Evolutionary conservation across 441 rosid genomes (phyloP), one percentile per base, ranked within the genome.

Genomic region (Breynia disticha): DNA sequence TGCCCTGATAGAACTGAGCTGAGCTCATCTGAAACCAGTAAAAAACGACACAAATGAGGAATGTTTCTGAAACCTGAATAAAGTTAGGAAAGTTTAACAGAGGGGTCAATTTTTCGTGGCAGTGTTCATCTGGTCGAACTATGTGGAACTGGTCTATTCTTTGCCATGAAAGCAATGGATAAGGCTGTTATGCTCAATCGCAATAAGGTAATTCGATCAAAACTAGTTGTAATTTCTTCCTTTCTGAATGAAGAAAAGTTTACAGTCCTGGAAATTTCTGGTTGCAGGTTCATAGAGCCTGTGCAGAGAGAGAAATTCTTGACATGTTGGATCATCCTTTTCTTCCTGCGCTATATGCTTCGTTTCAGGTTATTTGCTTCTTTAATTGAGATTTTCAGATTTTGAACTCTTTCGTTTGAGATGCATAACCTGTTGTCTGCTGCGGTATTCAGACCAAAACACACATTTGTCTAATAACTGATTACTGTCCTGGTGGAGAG

Each of bases 81-180:
- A 15, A 9, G 13, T 11, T 15, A 15, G 3, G n/a, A 15, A 41
- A 41, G 13, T 41, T 19, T 20, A 13, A 57, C 47, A 12, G n/a
- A 50, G 35, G 24, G n/a, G 1, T 57, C 56, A 54, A 57, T 46
- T 51, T n/a, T 56, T 54, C 41, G 50, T 65, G 62, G 63, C 77
- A 93, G 99, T 73, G 99, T 86, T 52, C 93, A 93, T 69, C 71
- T 93, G 77, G 97, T 89, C 61, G 99, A 93, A 71, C 71, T 93
- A 56, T 63, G 66, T 68, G 99, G 90, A 69, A 79, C 93, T 13
- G 81, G 70, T 48, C 78, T 63, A 46, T 70, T 61, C 49, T 93
- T 81, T 69, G 97, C 99, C 39, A 89, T 93, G 97, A 93, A 93
- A 73, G 95, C 90, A 56, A 93, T 93, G 99, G 99, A 89, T 65